phyloP scores from a whole-genome alignment of 257 asterid species.

The Petrea volubilis region DNA sequence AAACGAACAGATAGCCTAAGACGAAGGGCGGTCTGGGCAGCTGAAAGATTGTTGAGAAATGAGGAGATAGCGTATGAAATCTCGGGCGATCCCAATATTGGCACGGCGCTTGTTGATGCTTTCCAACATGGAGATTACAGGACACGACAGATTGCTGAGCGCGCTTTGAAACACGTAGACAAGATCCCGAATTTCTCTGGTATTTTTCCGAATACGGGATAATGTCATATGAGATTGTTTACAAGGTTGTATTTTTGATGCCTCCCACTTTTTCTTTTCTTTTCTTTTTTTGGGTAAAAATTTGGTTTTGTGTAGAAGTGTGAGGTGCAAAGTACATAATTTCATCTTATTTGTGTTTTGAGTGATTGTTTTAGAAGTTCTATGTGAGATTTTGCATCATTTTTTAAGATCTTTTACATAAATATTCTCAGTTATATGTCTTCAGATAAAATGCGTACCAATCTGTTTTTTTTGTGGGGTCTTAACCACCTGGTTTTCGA shows the following conservation, averaged over 20 bases:
- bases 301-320: slow-evolving; percentile 28
- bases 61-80: slow-evolving; percentile 66
- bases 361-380: slow-evolving; percentile 16
- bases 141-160: slow-evolving; percentile 91
- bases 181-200: slow-evolving; percentile 91
- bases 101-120: slow-evolving; percentile 90
- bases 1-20: slow-evolving; percentile 71
- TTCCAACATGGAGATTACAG: slow-evolving; percentile 84
- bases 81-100: slow-evolving; percentile 69
- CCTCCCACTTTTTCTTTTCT: slow-evolving; percentile 1
- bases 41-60: slow-evolving; percentile 70
- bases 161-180: slow-evolving; percentile 79
- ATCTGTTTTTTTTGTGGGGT: no score
- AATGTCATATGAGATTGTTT: slow-evolving; percentile 13
- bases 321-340: slow-evolving; percentile 45
- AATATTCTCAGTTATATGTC: not conserved
- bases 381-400: slow-evolving; percentile 18
- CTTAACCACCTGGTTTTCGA: no score
- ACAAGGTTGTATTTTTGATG: slow-evolving; percentile 7
- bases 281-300: not conserved
- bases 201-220: slow-evolving; percentile 58
- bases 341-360: slow-evolving; percentile 18
- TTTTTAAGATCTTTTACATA: not conserved
- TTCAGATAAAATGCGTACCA: no score
- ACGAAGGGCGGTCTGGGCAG: slow-evolving; percentile 89